Evolutionary conservation across 2,329 filamentous ascomycete genomes (phyloP).

Genomic region (Ophiocordyceps sinensis): DNA sequence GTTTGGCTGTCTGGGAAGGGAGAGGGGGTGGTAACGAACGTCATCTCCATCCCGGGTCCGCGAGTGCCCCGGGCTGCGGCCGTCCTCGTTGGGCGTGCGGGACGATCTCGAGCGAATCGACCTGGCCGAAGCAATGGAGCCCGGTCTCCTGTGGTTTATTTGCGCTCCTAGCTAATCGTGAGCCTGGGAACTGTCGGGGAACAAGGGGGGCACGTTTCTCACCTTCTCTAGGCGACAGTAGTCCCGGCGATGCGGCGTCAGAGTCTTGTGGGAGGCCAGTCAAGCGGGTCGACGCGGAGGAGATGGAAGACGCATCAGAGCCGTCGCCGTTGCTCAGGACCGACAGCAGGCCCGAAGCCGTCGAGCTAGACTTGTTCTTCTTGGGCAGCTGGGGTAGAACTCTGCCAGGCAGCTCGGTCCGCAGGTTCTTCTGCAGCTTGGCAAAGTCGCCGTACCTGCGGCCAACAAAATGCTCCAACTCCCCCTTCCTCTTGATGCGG

Average conservation of each 20-base stretch:
- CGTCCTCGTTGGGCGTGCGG: conserved; percentile 17
- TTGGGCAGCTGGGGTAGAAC: conserved; percentile 73
- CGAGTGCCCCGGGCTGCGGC: conserved; percentile 12
- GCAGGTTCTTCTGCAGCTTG: conserved; percentile 62
- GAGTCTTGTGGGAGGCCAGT: conserved; percentile 19
- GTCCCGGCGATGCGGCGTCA: conserved; percentile 8
- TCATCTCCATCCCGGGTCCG: conserved; percentile 9
- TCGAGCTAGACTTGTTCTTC: conserved; percentile 77
- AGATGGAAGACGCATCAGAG: conserved; percentile 67
- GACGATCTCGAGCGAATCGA: conserved; percentile 17
- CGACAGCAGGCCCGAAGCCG: conserved; percentile 41
- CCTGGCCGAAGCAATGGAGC: conserved; percentile 17
- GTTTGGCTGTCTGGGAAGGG: background rate
- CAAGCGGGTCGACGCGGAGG: conserved; percentile 59
- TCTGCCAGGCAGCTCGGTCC: conserved; percentile 79
- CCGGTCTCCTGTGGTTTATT: conserved; percentile 4
- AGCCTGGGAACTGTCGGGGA: background rate
- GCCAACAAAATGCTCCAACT: conserved; percentile 65
- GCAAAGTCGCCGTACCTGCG: conserved; percentile 82
- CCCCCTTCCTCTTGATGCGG: conserved; percentile 64
- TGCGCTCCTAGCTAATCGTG: background rate
- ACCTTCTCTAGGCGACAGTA: conserved; percentile 14
- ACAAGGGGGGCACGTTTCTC: background rate
- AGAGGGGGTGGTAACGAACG: conserved; percentile 7
- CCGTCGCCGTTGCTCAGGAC: conserved; percentile 42